Conservation (phyloP, 2,329 filamentous ascomycete genomes). For the Scortechinia acanthostroma region DNA sequence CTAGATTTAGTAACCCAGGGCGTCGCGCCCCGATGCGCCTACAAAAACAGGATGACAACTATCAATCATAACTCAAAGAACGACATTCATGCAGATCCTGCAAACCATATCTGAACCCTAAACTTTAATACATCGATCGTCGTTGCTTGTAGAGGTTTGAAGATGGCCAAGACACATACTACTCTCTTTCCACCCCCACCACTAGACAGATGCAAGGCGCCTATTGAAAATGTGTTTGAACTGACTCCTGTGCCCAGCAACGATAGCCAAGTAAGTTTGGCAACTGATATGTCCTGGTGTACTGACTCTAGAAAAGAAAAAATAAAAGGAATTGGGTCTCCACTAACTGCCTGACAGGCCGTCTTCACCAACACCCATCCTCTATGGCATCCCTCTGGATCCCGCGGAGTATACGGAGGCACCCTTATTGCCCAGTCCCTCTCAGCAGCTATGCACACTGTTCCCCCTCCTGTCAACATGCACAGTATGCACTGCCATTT, state of each 20-base stretch:
- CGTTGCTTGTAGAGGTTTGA: no score
- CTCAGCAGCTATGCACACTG: slow-evolving; percentile 79
- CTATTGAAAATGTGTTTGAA: background rate
- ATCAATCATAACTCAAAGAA: no score
- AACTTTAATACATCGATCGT: no score
- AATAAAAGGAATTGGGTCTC: background rate
- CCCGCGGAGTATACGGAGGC: slow-evolving; percentile 87
- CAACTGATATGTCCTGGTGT: no score
- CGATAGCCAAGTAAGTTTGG: no score
- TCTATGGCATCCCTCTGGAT: slow-evolving; percentile 85
- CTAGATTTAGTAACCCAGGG: no score
- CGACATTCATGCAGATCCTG: no score
- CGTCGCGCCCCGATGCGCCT: no score
- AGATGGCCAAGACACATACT: no score
- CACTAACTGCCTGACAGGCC: slow-evolving; percentile 54
- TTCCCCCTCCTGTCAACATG: slow-evolving; percentile 71
- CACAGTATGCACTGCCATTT: slow-evolving; percentile 99
- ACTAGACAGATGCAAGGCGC: background rate
- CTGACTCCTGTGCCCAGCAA: background rate
- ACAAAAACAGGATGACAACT: no score
- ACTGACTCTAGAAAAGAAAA: no score
- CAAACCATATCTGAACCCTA: no score
- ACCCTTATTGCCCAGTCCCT: slow-evolving; percentile 89
- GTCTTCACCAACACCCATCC: slow-evolving; percentile 91
- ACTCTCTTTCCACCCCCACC: background rate